These are phyloP conservation scores for Erysiphe neolycopersici DNA, from an alignment of 2,329 filamentous ascomycete genomes.

Conservation along the genomic window DNA sequence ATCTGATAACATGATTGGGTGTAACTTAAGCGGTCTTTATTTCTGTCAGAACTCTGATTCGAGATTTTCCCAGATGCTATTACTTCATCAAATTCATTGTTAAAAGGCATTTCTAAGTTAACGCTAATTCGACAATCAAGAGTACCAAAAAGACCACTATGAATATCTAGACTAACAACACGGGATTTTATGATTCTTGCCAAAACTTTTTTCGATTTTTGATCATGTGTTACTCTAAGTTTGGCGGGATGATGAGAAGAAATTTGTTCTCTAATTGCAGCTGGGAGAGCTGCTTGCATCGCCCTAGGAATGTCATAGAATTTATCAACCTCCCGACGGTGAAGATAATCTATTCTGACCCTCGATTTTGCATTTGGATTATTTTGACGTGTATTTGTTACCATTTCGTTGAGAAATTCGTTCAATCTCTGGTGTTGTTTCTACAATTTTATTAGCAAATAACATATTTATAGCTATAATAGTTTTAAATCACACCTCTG, in stretches of 20 bases:
- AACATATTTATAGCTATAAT: not conserved
- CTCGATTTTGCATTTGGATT: slow-evolving; percentile 20
- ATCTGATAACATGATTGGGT: slow-evolving; percentile 68
- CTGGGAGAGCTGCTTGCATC: slow-evolving; percentile 32
- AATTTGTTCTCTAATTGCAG: slow-evolving; percentile 33
- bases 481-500: slow-evolving; percentile 30
- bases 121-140: slow-evolving; percentile 88
- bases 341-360: slow-evolving; percentile 49
- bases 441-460: slow-evolving; percentile 18
- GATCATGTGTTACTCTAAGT: slow-evolving; percentile 52
- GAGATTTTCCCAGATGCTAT: slow-evolving; percentile 14
- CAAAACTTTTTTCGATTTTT: slow-evolving; percentile 39
- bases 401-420: slow-evolving; percentile 49
- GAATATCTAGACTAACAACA: slow-evolving; percentile 69
- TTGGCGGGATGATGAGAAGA: slow-evolving; percentile 28
- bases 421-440: slow-evolving; percentile 63
- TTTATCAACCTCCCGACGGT: slow-evolving; percentile 56
- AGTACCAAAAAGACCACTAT: slow-evolving; percentile 39
- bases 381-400: slow-evolving; percentile 29
- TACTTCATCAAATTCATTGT: slow-evolving; percentile 34
- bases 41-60: slow-evolving; percentile 27
- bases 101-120: slow-evolving; percentile 77
- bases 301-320: slow-evolving; percentile 50
- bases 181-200: slow-evolving; percentile 78
- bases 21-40: slow-evolving; percentile 83